These are phyloP conservation scores for Lepidium africanum DNA, from an alignment of 345 rosid genomes.

Conservation along the genomic window DNA sequence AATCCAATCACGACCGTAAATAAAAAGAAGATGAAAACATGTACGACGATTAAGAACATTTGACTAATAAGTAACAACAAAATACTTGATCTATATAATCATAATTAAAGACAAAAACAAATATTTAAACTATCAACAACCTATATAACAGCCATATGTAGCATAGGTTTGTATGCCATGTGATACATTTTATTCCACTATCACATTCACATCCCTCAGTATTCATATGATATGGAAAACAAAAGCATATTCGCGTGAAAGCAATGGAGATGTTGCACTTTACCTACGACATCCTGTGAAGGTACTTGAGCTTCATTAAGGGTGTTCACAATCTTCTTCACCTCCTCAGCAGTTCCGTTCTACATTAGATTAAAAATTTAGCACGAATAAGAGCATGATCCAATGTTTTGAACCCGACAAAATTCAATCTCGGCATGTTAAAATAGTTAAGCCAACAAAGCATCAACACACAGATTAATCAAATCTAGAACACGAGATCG, in stretches of 20 bases:
- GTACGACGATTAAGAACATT: neutral
- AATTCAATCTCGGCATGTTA: neutral
- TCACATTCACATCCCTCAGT: neutral
- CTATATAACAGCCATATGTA: neutral
- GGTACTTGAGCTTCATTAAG: constrained; percentile 74
- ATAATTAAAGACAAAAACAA: neutral
- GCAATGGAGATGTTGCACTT: constrained; percentile 8
- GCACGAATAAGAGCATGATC: neutral
- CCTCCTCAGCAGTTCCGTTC: constrained; percentile 89
- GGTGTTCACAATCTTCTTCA: constrained; percentile 72
- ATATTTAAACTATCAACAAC: neutral
- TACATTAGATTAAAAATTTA: constrained; percentile 17
- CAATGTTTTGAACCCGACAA: neutral
- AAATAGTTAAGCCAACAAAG: neutral
- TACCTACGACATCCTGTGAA: constrained; percentile 68
- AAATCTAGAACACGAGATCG: neutral
- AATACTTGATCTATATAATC: neutral
- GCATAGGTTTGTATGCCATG: neutral
- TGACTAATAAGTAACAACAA: neutral
- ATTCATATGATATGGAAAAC: neutral
- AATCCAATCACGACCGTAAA: neutral
- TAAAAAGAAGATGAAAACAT: neutral
- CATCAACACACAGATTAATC: neutral
- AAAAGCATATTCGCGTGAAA: neutral
- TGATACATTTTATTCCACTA: too few relatives aligned